phyloP scores from a whole-genome alignment of 2,329 filamentous ascomycete species.

The Colletotrichum caudatum region DNA sequence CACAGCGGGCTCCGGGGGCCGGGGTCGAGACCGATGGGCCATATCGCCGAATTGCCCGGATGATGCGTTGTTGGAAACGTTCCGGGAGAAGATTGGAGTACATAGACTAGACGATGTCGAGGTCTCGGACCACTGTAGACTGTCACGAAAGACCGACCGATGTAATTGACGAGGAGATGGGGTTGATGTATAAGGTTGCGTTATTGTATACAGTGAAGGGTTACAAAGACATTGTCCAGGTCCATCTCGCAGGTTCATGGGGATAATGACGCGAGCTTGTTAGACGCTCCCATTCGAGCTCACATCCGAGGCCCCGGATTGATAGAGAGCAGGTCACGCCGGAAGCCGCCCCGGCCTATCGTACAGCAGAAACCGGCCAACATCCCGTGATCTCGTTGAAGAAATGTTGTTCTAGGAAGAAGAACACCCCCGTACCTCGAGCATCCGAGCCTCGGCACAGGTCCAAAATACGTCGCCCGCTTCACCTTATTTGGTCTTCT shows the following conservation, averaged over 20 bases:
- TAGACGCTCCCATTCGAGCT: neutral
- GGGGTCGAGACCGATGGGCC: neutral
- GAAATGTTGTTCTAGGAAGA: neutral
- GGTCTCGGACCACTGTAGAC: neutral
- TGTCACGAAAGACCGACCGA: neutral
- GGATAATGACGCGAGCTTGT: neutral
- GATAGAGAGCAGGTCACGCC: neutral
- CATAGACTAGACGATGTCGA: neutral
- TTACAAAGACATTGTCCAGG: neutral
- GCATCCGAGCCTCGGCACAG: neutral
- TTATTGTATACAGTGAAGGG: neutral
- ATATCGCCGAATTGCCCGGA: neutral
- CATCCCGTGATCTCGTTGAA: no score
- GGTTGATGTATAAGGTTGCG: neutral
- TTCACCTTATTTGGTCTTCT: slow-evolving; percentile 11
- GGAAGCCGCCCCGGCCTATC: neutral
- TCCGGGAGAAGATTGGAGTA: neutral
- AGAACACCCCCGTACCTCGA: neutral
- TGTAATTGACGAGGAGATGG: neutral
- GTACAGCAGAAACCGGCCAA: neutral
- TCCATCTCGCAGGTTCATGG: no score
- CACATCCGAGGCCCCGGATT: no score
- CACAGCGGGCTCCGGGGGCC: neutral
- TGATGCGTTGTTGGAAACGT: neutral
- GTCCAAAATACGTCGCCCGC: no score